Conservation (phyloP, 352 stramenopile genomes). For the Phytophthora syringae region DNA sequence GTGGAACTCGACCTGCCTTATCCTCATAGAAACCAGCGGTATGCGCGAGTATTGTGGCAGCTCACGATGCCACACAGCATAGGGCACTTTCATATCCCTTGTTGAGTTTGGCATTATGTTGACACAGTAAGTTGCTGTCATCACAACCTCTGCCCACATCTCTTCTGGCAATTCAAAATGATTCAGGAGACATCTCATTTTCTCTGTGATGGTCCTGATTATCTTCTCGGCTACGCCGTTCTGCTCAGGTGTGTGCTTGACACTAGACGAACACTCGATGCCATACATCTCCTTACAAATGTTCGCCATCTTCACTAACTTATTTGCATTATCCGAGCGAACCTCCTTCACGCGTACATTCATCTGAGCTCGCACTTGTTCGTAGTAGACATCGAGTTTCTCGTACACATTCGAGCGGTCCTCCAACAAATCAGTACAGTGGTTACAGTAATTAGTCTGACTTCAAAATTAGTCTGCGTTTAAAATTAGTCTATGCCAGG, state of each 20-base stretch:
- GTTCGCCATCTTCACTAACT: not conserved
- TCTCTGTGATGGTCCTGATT: conserved; percentile 23
- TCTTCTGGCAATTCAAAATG: conserved; percentile 21
- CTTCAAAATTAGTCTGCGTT: too few species aligned
- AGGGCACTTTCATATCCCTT: conserved; percentile 9
- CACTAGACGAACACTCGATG: conserved; percentile 17
- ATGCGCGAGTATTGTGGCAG: conserved; percentile 3
- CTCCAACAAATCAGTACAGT: conserved; percentile 12
- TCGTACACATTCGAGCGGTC: conserved; percentile 23
- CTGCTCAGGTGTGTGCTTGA: conserved; percentile 29
- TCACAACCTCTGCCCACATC: conserved; percentile 25
- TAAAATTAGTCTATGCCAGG: too few species aligned
- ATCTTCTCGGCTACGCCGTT: conserved; percentile 7
- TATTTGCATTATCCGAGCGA: conserved; percentile 13
- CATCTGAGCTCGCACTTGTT: conserved; percentile 15
- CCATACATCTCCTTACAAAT: conserved; percentile 16
- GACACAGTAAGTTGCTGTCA: conserved; percentile 20
- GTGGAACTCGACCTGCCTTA: conserved; percentile 9
- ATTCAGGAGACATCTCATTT: conserved; percentile 19
- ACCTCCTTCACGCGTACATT: conserved; percentile 27
- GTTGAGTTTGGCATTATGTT: conserved; percentile 18
- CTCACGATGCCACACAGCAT: conserved; percentile 15
- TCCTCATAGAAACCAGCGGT: conserved; percentile 13
- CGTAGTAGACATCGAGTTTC: conserved; percentile 13
- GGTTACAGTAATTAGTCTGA: too few species aligned